Conservation (phyloP, 805 yeast genomes). For the Metschnikowia cerradonensis region DNA sequence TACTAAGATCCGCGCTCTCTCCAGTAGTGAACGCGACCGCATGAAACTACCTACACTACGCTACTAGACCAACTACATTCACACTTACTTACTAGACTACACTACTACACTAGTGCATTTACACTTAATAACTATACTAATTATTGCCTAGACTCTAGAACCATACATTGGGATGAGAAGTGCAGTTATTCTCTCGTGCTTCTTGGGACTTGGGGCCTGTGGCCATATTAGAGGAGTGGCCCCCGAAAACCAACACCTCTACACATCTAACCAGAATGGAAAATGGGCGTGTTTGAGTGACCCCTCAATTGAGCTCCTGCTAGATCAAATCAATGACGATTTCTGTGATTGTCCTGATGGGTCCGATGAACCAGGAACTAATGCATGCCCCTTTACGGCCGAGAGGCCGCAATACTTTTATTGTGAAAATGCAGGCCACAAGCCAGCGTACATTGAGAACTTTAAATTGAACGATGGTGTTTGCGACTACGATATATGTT, state of each 20-base stretch:
- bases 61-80: not conserved
- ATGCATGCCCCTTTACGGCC: conserved; percentile 56
- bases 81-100: too few relatives aligned
- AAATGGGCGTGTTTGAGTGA: conserved; percentile 67
- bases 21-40: not conserved
- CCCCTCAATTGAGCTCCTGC: conserved; percentile 59
- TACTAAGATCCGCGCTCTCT: not conserved
- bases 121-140: too few relatives aligned
- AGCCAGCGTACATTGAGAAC: conserved; percentile 58
- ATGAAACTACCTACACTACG: not conserved
- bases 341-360: conserved; percentile 98
- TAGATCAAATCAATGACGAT: conserved; percentile 74
- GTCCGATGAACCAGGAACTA: conserved; percentile 93
- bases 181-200: not conserved
- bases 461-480: conserved; percentile 80
- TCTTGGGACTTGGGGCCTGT: conserved; percentile 1
- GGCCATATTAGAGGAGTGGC: conserved; percentile 30
- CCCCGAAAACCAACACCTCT: conserved; percentile 39
- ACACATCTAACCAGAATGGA: conserved; percentile 48
- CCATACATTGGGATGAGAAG: not conserved
- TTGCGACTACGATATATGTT: conserved; percentile 84
- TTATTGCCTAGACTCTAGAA: too few relatives aligned
- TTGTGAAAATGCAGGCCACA: conserved; percentile 73
- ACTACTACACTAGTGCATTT: too few relatives aligned
- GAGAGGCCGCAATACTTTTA: conserved; percentile 46